Base-by-base conservation (phyloP, 805 yeast species). In the Blastobotrys mokoenaii region DNA sequence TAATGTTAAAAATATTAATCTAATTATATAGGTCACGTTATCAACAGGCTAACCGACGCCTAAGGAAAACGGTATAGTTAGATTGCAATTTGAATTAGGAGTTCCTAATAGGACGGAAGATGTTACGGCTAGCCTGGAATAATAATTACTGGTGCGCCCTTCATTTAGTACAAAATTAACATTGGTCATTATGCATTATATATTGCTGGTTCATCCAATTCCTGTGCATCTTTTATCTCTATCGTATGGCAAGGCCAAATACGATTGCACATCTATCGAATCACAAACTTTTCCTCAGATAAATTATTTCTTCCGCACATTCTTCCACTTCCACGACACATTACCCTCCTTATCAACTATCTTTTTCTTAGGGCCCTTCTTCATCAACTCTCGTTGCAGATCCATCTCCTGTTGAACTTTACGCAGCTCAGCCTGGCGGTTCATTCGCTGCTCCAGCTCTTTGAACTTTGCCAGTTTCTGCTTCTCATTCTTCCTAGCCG, bases 281-380 rank as follows among this genome's bases (percentile, higher is more conserved):
- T 22, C 27, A 22, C 8, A n/a, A n/a, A n/a, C n/a, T n/a, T n/a
- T n/a, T n/a, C n/a, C n/a, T n/a, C n/a, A n/a, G n/a, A 17, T 20
- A 7, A 30, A 11, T 29, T 51, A 65, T 20, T 62, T 54, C 57
- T 67, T 67, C 16, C 72, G 52, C 38, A 64, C 69, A 54, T 76
- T 82, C 61, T 82, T 85, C 95, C 97, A 90, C 67, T 86, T 86
- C 68, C 76, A 93, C 2, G 73, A 70, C 0, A 76, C 75, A 46
- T 75, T 74, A 3, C 97, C 97, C 30, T 77, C 73, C 12, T 72
- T 67, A 46, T 73, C 82, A 2, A 73, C 70, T 3, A 82, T 62
- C 68, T 88, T 88, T 73, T 82, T 84, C 67, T 84, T 85, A 49
- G 79, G 77, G 0, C 97, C 97, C 53, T 80, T 83, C 62, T 86